These are phyloP conservation scores for Diplodia corticola DNA, from an alignment of 2,329 filamentous ascomycete genomes.

Conservation along the genomic window DNA sequence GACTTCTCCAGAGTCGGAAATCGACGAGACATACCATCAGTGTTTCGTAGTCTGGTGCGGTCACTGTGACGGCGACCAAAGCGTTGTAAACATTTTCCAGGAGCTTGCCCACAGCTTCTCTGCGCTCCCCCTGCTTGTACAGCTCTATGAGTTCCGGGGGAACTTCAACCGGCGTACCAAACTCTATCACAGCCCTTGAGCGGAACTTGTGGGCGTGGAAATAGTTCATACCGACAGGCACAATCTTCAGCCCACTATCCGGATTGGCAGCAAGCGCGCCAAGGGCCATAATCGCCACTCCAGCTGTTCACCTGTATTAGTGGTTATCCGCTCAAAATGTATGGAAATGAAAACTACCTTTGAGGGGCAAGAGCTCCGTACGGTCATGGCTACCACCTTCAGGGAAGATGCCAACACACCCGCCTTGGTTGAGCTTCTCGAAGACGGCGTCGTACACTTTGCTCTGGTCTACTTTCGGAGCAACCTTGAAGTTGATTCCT, in stretches of 20 bases:
- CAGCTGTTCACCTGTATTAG: constrained; percentile 55
- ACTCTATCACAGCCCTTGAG: constrained; percentile 92
- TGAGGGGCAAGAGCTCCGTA: constrained; percentile 85
- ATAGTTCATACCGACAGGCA: constrained; percentile 98
- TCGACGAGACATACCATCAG: constrained; percentile 64
- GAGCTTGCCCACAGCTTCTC: constrained; percentile 82
- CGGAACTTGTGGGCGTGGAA: constrained; percentile 99
- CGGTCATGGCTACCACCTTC: constrained; percentile 96
- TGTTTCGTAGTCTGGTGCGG: constrained; percentile 91
- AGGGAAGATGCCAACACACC: constrained; percentile 94
- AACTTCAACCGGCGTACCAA: constrained; percentile 85
- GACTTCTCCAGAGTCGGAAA: not conserved
- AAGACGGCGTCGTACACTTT: constrained; percentile 94
- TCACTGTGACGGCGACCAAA: constrained; percentile 85
- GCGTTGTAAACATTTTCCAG: constrained; percentile 85
- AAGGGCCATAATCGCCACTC: constrained; percentile 96
- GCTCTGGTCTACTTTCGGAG: constrained; percentile 91
- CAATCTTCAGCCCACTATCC: constrained; percentile 86
- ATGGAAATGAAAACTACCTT: constrained; percentile 50
- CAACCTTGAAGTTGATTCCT: constrained; percentile 82
- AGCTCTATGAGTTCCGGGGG: constrained; percentile 78
- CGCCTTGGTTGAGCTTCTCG: constrained; percentile 74
- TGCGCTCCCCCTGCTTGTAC: constrained; percentile 78
- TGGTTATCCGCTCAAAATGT: not conserved
- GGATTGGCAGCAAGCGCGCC: constrained; percentile 84